Base-by-base conservation (phyloP, 352 stramenopile genomes). In the Lagenidium sp. region DNA sequence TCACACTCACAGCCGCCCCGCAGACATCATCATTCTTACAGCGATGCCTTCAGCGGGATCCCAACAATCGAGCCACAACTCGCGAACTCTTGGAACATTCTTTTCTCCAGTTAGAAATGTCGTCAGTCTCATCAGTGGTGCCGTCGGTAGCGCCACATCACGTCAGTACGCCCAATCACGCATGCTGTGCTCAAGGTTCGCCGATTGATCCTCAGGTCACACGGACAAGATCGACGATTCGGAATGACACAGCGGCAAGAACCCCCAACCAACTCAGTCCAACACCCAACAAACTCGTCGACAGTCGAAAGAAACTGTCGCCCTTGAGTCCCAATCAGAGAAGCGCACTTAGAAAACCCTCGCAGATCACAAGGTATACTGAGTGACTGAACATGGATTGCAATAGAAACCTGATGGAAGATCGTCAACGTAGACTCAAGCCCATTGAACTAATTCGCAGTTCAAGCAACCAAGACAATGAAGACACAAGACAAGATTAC, bases 21-120 rank as follows among this genome's bases (percentile, higher is more conserved):
- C 53, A 85, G 70, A 77, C 70, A 3, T 44, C 55, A 4, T 70
- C 58, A 1, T 90, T 90, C 44, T 45, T 90, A 12, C 48, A 62
- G 11, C 47, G 61, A 26, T 90, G 77, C 41, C 54, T 90, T 7
- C 77, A 85, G 25, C 74, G 77, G 8, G 68, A 82, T 36, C 74
- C 77, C 18, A 54, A 54, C 15, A 58, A 95, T 16, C 72, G 95
- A 32, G 87, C 92, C 4, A 89, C 65, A 15, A 85, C 94, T 4
- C 65, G 47, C 16, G 74, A 96, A 42, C 65, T 99, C n/a, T 60
- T 99, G 0, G 50, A 68, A 3, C 86, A 97, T 50, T 69, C 75
- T 4, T 99, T 99, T 56, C 49, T 98, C 6, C 57, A 56, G 44
- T 50, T 20, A 36, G 51, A 47, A 20, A 15, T 35, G 4, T 6